A percentile compares a stretch with the other conserved stretches of the same genome.
Evolutionary conservation across 2,329 filamentous ascomycete species (phyloP).

Genomic region (Fusarium tanahbumbuense): DNA sequence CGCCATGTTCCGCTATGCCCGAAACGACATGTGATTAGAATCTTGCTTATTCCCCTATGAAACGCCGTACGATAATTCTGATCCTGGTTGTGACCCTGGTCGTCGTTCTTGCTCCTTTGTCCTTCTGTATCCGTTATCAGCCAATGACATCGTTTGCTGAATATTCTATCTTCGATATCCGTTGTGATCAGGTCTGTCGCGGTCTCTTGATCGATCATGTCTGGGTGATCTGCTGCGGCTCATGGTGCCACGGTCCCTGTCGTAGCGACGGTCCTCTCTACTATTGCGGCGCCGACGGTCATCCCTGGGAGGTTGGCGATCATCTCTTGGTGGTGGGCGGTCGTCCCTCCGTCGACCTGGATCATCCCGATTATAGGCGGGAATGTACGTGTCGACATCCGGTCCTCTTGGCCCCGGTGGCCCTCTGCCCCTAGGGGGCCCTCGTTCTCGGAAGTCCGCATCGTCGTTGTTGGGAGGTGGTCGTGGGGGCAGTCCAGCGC

Average conservation of each 20-base stretch:
- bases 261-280: slow-evolving; percentile 54
- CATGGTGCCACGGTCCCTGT: slow-evolving; percentile 56
- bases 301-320: slow-evolving; percentile 45
- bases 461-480: slow-evolving; percentile 50
- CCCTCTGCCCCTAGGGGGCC: slow-evolving; percentile 48
- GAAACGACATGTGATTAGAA: slow-evolving; percentile 25
- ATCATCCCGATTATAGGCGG: slow-evolving; percentile 57
- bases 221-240: slow-evolving; percentile 57
- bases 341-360: slow-evolving; percentile 52
- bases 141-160: background rate
- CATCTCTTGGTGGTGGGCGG: slow-evolving; percentile 44
- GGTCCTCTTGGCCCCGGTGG: slow-evolving; percentile 47
- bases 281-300: slow-evolving; percentile 50
- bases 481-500: slow-evolving; percentile 61
- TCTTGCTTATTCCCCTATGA: slow-evolving; percentile 12
- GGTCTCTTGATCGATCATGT: slow-evolving; percentile 54
- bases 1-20: slow-evolving; percentile 29
- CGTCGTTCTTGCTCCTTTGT: background rate
- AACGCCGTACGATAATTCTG: slow-evolving; percentile 31
- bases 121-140: background rate
- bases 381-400: slow-evolving; percentile 64
- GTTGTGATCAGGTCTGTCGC: slow-evolving; percentile 61
- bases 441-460: slow-evolving; percentile 55
- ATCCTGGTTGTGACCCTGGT: slow-evolving; percentile 1
- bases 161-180: slow-evolving; percentile 60